Evolutionary conservation across 75 land plant genomes (phyloP).

Genomic region (Selaginella tamariscina): DNA sequence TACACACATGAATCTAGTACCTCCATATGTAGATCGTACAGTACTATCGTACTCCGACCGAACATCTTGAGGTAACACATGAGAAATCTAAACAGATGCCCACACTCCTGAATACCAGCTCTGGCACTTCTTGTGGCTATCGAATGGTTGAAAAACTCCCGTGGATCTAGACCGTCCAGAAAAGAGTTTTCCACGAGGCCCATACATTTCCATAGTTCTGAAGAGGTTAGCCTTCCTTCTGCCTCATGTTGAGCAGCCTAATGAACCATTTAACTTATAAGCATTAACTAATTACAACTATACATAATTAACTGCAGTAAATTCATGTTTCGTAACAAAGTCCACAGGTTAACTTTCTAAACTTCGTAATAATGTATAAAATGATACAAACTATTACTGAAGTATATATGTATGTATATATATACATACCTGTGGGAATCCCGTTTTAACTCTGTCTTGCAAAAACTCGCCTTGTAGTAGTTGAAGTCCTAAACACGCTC

Average conservation of each 20-base stretch:
- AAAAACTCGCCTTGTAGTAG: conserved; percentile 25
- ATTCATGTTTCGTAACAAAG: no score
- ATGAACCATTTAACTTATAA: no score
- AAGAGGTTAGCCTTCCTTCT: not conserved
- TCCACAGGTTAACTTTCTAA: no score
- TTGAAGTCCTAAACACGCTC: conserved; percentile 76
- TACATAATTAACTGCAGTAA: no score
- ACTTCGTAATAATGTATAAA: no score
- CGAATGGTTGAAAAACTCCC: conserved; percentile 61
- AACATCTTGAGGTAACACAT: conserved; percentile 85
- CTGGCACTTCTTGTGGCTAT: conserved; percentile 58
- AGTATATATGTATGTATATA: no score
- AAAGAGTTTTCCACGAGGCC: conserved; percentile 59
- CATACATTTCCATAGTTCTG: not conserved
- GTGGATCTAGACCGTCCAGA: conserved; percentile 63
- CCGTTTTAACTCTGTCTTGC: not conserved
- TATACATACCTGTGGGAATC: no score
- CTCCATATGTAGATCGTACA: conserved; percentile 62
- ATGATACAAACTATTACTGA: no score
- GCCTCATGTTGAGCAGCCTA: not conserved
- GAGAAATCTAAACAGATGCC: conserved; percentile 69
- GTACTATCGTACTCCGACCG: conserved; percentile 78
- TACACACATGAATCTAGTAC: no score
- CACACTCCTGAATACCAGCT: conserved; percentile 78
- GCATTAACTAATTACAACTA: no score